These are phyloP conservation scores for Stenocarpella maydis DNA, from an alignment of 2,329 filamentous ascomycete species.

Conservation along the genomic window DNA sequence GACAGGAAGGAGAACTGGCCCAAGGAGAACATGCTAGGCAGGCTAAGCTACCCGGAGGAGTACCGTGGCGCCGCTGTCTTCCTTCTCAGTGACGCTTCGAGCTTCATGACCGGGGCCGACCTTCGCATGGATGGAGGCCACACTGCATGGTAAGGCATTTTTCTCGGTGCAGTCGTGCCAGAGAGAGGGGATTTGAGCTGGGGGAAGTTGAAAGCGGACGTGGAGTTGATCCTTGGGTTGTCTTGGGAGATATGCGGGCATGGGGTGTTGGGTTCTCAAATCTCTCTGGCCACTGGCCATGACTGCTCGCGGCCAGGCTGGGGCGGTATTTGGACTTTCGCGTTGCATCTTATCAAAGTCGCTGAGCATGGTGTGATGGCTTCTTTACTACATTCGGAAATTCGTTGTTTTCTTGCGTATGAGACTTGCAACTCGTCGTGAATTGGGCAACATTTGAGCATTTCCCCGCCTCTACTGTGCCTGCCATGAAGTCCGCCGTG, in stretches of 20 bases:
- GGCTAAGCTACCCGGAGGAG: constrained; percentile 72
- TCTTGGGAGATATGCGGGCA: background rate
- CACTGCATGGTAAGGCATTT: constrained; percentile 60
- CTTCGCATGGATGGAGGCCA: constrained; percentile 78
- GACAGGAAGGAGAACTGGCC: constrained; percentile 76
- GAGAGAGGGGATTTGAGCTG: background rate
- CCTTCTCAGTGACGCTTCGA: constrained; percentile 71
- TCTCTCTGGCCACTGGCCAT: background rate
- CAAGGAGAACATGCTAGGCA: constrained; percentile 83
- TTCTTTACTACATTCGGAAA: background rate
- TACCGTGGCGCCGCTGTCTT: constrained; percentile 77
- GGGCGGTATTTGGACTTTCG: background rate
- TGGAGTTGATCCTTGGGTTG: background rate
- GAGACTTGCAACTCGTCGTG: too few species aligned
- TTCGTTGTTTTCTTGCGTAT: background rate
- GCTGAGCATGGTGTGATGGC: background rate
- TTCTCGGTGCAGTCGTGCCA: background rate
- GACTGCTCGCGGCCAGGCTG: background rate
- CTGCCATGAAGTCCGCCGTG: too few species aligned
- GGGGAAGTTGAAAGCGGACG: background rate
- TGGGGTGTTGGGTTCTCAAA: background rate
- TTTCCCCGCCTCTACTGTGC: too few species aligned
- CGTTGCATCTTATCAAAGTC: background rate
- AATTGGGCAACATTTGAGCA: background rate
- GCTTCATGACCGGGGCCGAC: constrained; percentile 75